Percentiles rank a stretch among this genome's conserved stretches.
Evolutionary conservation across 148 eudicot species (phyloP).

Genomic region (Amaranthus hypochondriacus): DNA sequence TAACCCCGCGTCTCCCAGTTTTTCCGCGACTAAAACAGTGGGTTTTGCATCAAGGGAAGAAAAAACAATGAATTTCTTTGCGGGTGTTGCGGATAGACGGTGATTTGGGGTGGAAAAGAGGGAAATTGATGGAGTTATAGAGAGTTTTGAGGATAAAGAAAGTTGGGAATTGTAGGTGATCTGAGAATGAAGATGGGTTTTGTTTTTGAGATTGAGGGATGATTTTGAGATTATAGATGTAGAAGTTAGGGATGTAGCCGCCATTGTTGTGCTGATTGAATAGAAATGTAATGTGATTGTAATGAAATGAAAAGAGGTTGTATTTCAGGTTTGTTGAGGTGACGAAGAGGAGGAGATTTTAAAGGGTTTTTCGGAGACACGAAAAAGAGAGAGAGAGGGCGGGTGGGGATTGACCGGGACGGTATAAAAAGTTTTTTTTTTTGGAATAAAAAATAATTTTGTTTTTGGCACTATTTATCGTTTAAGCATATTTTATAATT

Average conservation of each 20-base stretch:
- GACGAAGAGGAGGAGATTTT: conserved; percentile 12
- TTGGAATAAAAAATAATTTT: no score
- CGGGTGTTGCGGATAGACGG: conserved; percentile 34
- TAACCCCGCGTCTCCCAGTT: conserved; percentile 75
- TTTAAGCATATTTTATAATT: no score
- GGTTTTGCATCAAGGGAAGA: conserved; percentile 58
- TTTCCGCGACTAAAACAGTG: conserved; percentile 78
- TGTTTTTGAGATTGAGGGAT: conserved; percentile 11
- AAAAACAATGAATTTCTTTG: conserved; percentile 15
- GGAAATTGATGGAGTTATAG: conserved; percentile 28
- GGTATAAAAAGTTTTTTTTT: no score
- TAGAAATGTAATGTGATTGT: neutral
- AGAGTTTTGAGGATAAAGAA: conserved; percentile 34
- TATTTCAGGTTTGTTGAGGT: neutral
- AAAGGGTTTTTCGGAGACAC: conserved; percentile 9
- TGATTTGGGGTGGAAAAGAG: conserved; percentile 25
- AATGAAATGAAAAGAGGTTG: neutral
- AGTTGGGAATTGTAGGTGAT: conserved; percentile 22
- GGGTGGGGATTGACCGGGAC: neutral
- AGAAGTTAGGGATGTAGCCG: conserved; percentile 38
- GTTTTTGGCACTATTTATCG: no score
- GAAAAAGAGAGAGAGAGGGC: neutral
- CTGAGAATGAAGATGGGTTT: neutral
- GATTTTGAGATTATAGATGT: conserved; percentile 22
- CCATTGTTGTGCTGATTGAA: conserved; percentile 15